Evolutionary conservation across 805 yeast species (phyloP).

Genomic region (Saccharomycopsis malanga): DNA sequence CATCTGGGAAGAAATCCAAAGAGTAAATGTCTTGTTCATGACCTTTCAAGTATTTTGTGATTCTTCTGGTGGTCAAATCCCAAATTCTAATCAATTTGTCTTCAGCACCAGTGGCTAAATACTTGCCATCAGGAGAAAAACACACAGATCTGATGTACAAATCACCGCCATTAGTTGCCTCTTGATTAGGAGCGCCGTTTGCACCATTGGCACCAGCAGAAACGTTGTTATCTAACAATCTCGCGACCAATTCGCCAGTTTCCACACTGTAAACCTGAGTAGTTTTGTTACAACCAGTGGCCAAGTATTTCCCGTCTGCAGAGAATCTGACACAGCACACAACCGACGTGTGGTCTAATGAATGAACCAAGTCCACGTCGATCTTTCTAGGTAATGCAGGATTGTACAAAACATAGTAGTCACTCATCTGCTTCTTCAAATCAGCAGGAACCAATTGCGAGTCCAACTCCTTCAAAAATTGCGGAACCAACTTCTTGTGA

Average conservation of each 20-base stretch:
- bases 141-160: slow-evolving; percentile 92
- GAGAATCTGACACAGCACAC: slow-evolving; percentile 96
- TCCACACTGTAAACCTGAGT: slow-evolving; percentile 92
- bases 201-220: background rate
- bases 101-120: slow-evolving; percentile 71
- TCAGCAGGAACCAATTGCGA: slow-evolving; percentile 67
- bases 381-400: slow-evolving; percentile 71
- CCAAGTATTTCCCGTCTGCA: slow-evolving; percentile 78
- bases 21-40: slow-evolving; percentile 98
- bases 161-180: slow-evolving; percentile 51
- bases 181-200: background rate
- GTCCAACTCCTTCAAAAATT: slow-evolving; percentile 72
- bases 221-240: slow-evolving; percentile 71
- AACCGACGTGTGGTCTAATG: slow-evolving; percentile 87
- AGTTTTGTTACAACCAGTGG: slow-evolving; percentile 96
- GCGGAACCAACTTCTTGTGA: slow-evolving; percentile 39
- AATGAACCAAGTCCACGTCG: slow-evolving; percentile 84
- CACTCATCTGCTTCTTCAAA: slow-evolving; percentile 74
- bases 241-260: slow-evolving; percentile 84
- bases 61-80: slow-evolving; percentile 83
- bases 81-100: slow-evolving; percentile 89
- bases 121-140: slow-evolving; percentile 87
- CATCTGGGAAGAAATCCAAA: slow-evolving; percentile 90
- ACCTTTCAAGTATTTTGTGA: slow-evolving; percentile 81
- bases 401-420: slow-evolving; percentile 84